Percentiles rank a stretch among this genome's conserved stretches.
Conservation (phyloP, 495 filamentous ascomycete species). For the Aspergillus avenaceus region DNA sequence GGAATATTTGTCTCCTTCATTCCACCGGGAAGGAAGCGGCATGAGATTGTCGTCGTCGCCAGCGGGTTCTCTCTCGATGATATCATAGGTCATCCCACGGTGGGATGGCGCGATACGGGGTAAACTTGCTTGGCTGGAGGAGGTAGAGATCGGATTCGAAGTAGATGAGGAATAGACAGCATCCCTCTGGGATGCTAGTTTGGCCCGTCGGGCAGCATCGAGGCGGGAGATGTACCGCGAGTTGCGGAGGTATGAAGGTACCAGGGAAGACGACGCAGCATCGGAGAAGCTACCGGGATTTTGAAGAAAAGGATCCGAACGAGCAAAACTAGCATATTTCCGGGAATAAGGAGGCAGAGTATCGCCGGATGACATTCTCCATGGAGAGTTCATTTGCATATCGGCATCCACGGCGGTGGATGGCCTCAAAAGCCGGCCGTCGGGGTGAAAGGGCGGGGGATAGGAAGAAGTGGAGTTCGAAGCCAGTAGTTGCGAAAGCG, state of each 20-base stretch:
- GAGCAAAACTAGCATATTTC: constrained; percentile 52
- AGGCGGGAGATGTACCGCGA: constrained; percentile 75
- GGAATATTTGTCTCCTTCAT: constrained; percentile 66
- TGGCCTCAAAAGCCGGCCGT: constrained; percentile 32
- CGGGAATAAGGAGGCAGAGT: constrained; percentile 56
- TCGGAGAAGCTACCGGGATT: constrained; percentile 23
- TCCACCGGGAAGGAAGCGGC: constrained; percentile 81
- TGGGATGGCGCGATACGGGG: constrained; percentile 69
- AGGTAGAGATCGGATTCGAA: constrained; percentile 52
- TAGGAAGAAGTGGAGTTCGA: constrained; percentile 38
- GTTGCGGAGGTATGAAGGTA: constrained; percentile 74
- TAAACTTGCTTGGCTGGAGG: constrained; percentile 59
- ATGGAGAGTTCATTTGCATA: constrained; percentile 42
- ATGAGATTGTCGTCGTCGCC: constrained; percentile 52
- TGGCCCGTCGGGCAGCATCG: constrained; percentile 63
- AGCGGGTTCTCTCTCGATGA: constrained; percentile 72
- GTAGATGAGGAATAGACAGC: constrained; percentile 31
- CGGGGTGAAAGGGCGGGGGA: constrained; percentile 31
- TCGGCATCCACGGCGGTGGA: constrained; percentile 44
- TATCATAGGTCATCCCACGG: constrained; percentile 77
- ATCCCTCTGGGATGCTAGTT: constrained; percentile 48
- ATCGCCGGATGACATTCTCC: constrained; percentile 32
- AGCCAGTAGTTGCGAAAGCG: constrained; percentile 61
- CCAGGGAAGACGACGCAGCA: constrained; percentile 53
- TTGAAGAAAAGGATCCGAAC: constrained; percentile 26